These are phyloP conservation scores for Nakazawaea wickerhamii DNA, from an alignment of 805 yeast species.

Conservation along the genomic window DNA sequence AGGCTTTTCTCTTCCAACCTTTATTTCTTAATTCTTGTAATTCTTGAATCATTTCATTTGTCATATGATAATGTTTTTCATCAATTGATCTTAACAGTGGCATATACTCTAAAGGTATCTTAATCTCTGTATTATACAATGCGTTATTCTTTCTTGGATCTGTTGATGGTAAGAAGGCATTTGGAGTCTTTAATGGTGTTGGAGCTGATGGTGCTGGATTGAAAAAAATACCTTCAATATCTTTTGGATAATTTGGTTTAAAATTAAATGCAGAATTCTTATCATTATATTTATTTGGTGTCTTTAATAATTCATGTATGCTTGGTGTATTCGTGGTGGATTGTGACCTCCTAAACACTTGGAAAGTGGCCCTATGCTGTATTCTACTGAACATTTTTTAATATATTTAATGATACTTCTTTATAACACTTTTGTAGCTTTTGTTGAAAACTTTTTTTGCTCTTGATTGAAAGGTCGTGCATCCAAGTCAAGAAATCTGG, in stretches of 20 bases:
- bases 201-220: conserved; percentile 32
- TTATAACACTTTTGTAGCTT: too few relatives aligned
- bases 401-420: too few relatives aligned
- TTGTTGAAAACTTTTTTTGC: not conserved
- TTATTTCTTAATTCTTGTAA: conserved; percentile 25
- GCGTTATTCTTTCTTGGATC: conserved; percentile 25
- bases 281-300: conserved; percentile 31
- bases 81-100: conserved; percentile 21
- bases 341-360: conserved; percentile 3
- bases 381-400: not conserved
- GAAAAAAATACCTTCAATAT: conserved; percentile 23
- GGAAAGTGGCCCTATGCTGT: not conserved
- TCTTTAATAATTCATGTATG: conserved; percentile 22
- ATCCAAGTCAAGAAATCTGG: too few relatives aligned
- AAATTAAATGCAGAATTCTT: conserved; percentile 32
- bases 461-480: not conserved
- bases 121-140: conserved; percentile 18
- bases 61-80: conserved; percentile 24
- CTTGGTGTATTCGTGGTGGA: not conserved
- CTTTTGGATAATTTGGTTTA: conserved; percentile 26
- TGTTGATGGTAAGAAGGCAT: conserved; percentile 26
- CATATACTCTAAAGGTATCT: conserved; percentile 21
- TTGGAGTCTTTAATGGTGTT: conserved; percentile 28
- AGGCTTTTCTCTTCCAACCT: conserved; percentile 25
- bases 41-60: conserved; percentile 21